Evolutionary conservation across 495 filamentous ascomycete genomes (phyloP).

Genomic region (Hyaloscypha finlandica): DNA sequence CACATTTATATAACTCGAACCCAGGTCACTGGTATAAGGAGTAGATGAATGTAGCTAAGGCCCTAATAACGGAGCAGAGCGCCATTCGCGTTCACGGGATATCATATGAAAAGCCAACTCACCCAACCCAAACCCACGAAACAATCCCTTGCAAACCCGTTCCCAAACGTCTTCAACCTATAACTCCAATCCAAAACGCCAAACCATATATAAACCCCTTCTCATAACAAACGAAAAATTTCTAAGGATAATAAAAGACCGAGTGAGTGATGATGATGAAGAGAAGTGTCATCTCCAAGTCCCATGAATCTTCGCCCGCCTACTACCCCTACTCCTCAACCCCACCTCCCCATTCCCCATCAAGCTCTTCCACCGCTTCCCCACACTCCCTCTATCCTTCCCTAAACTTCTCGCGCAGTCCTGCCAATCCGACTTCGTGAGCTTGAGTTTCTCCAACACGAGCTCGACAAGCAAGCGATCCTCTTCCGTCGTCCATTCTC

Average conservation of each 20-base stretch:
- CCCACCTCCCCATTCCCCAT: slow-evolving; percentile 63
- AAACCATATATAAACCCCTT: background rate
- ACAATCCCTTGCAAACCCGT: background rate
- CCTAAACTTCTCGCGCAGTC: slow-evolving; percentile 72
- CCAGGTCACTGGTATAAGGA: background rate
- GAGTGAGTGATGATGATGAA: slow-evolving; percentile 7
- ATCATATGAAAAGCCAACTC: slow-evolving; percentile 9
- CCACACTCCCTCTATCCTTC: slow-evolving; percentile 67
- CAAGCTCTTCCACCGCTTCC: slow-evolving; percentile 67
- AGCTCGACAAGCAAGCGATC: slow-evolving; percentile 72
- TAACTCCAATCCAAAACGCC: background rate
- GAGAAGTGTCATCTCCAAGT: slow-evolving; percentile 48
- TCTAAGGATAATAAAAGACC: background rate
- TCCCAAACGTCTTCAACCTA: background rate
- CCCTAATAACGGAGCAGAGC: slow-evolving; percentile 4
- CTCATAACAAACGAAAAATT: background rate
- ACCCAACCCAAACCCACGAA: background rate
- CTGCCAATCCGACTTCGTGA: slow-evolving; percentile 75
- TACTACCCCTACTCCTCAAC: slow-evolving; percentile 48
- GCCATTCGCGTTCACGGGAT: background rate
- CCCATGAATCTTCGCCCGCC: slow-evolving; percentile 50
- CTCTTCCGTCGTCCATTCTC: slow-evolving; percentile 64
- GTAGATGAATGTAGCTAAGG: slow-evolving; percentile 1
- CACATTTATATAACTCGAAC: background rate
- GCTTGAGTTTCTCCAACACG: slow-evolving; percentile 72